These are phyloP conservation scores for Astragalus glycyphyllos DNA, from an alignment of 306 rosid species.

Conservation along the genomic window DNA sequence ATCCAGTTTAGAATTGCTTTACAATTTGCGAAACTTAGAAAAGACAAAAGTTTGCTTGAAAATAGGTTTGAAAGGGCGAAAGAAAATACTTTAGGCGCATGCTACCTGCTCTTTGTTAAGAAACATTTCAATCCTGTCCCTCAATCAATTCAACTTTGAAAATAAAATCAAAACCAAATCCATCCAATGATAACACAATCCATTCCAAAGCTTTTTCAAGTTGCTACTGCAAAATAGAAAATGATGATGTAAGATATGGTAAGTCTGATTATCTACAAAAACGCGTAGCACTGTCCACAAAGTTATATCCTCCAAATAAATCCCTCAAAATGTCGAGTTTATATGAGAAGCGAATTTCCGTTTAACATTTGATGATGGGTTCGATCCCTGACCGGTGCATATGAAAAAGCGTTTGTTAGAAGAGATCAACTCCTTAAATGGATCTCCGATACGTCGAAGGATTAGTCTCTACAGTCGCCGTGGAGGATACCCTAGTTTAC, in stretches of 20 bases:
- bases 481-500: too few species aligned
- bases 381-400: too few species aligned
- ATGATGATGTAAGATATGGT: not conserved
- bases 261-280: too few species aligned
- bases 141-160: not conserved
- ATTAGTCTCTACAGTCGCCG: too few species aligned
- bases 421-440: too few species aligned
- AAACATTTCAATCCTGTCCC: constrained; percentile 55
- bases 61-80: not conserved
- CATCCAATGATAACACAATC: constrained; percentile 9
- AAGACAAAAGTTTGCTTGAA: constrained; percentile 13
- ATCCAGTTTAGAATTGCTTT: not conserved
- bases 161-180: not conserved
- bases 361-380: too few species aligned
- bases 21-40: not conserved
- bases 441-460: too few species aligned
- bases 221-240: not conserved
- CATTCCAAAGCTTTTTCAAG: constrained; percentile 10
- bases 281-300: too few species aligned
- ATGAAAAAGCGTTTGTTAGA: too few species aligned
- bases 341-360: too few species aligned
- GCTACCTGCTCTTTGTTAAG: constrained; percentile 46
- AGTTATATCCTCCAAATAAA: too few species aligned
- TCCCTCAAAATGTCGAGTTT: too few species aligned
- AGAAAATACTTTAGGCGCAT: constrained; percentile 42